These are phyloP conservation scores for Amaranthus cruentus DNA, from an alignment of 148 eudicot species.

Conservation along the genomic window DNA sequence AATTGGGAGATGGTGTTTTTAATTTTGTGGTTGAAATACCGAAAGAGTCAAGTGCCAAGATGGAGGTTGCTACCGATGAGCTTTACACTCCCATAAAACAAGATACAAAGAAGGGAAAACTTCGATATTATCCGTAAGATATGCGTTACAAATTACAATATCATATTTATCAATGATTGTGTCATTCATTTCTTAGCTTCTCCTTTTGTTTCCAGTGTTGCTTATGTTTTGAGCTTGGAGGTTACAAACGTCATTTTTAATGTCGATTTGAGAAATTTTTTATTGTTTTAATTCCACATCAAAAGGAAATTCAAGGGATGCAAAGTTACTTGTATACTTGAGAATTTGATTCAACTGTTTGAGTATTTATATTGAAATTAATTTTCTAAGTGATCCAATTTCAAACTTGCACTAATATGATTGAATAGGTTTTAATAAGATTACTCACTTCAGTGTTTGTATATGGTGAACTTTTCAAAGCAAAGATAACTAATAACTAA, in stretches of 20 bases:
- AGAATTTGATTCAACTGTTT: no score
- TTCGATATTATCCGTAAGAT: conserved; percentile 92
- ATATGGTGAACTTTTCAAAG: no score
- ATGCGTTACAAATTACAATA: neutral
- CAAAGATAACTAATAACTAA: no score
- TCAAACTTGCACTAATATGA: no score
- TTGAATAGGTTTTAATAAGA: no score
- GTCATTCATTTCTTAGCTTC: neutral
- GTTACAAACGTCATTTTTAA: neutral
- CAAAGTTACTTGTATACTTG: no score
- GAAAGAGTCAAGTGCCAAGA: conserved; percentile 93
- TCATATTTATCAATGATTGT: neutral
- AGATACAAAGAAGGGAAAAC: conserved; percentile 96
- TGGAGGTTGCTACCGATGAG: conserved; percentile 99
- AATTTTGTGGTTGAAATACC: conserved; percentile 93
- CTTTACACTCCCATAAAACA: conserved; percentile 82
- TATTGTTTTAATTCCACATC: neutral
- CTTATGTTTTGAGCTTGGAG: neutral
- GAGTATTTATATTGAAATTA: no score
- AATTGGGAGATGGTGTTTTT: conserved; percentile 78
- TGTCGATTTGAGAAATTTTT: neutral
- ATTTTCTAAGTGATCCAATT: no score
- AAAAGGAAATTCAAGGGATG: neutral
- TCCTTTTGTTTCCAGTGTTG: neutral
- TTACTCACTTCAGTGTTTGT: no score